Evolutionary conservation across 257 asterid genomes (phyloP).

Genomic region (Solanum rostratum): DNA sequence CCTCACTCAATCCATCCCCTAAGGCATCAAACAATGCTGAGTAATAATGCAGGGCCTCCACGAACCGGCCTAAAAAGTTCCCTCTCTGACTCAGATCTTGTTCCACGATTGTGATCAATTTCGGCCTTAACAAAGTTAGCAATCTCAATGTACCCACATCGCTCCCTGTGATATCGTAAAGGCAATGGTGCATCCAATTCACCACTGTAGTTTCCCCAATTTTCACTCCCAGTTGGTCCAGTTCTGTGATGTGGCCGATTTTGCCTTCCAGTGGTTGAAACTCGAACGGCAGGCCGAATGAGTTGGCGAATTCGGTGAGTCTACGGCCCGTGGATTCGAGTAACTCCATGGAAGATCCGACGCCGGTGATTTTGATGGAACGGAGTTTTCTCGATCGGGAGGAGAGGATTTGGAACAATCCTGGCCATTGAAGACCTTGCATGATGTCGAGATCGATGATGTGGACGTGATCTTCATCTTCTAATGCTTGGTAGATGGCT

Average conservation of each 20-base stretch:
- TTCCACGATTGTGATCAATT: conserved; percentile 64
- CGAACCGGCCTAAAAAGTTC: conserved; percentile 58
- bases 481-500: conserved; percentile 72
- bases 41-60: conserved; percentile 79
- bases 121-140: conserved; percentile 43
- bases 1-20: conserved; percentile 62
- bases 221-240: conserved; percentile 29
- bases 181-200: conserved; percentile 89
- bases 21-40: conserved; percentile 82
- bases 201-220: conserved; percentile 58
- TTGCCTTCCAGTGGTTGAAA: conserved; percentile 62
- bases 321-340: conserved; percentile 61
- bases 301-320: conserved; percentile 62
- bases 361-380: conserved; percentile 56
- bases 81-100: conserved; percentile 72
- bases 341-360: conserved; percentile 61
- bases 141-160: conserved; percentile 48
- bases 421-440: conserved; percentile 99
- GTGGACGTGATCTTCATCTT: conserved; percentile 80
- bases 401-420: conserved; percentile 76
- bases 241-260: conserved; percentile 42
- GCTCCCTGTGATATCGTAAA: conserved; percentile 74
- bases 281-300: conserved; percentile 59
- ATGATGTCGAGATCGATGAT: conserved; percentile 89
- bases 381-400: conserved; percentile 44